phyloP scores from a whole-genome alignment of 1,284 basidiomycete genomes.

The Ustilago trichophora region DNA sequence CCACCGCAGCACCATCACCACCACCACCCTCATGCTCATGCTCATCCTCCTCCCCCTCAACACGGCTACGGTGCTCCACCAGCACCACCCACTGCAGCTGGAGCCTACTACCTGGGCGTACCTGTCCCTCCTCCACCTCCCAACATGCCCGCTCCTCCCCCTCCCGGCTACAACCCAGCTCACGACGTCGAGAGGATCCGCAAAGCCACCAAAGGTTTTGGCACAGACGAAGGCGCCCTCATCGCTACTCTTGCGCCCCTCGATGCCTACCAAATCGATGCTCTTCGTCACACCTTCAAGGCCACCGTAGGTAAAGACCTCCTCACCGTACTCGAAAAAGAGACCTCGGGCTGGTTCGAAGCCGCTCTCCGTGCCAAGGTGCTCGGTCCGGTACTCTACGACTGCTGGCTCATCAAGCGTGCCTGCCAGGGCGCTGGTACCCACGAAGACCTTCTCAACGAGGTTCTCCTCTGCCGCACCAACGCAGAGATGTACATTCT shows the following conservation, averaged over 20 bases:
- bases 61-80: slow-evolving; percentile 49
- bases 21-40: slow-evolving; percentile 13
- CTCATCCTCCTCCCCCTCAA: slow-evolving; percentile 27
- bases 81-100: slow-evolving; percentile 19
- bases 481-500: slow-evolving; percentile 62
- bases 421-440: slow-evolving; percentile 64
- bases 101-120: slow-evolving; percentile 54
- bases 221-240: slow-evolving; percentile 56
- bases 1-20: slow-evolving; percentile 20
- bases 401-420: slow-evolving; percentile 61
- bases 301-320: slow-evolving; percentile 61
- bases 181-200: slow-evolving; percentile 59
- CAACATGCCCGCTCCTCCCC: slow-evolving; percentile 46
- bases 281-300: slow-evolving; percentile 57
- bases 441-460: slow-evolving; percentile 64
- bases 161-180: slow-evolving; percentile 57
- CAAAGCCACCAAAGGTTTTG: slow-evolving; percentile 65
- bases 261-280: slow-evolving; percentile 59
- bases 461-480: slow-evolving; percentile 60
- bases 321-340: slow-evolving; percentile 58
- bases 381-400: slow-evolving; percentile 59
- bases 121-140: slow-evolving; percentile 59
- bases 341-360: slow-evolving; percentile 64
- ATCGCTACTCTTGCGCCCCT: slow-evolving; percentile 55
- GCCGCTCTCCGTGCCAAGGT: slow-evolving; percentile 52